phyloP scores from a whole-genome alignment of 1,284 basidiomycete species.

The Mycena sp. region DNA sequence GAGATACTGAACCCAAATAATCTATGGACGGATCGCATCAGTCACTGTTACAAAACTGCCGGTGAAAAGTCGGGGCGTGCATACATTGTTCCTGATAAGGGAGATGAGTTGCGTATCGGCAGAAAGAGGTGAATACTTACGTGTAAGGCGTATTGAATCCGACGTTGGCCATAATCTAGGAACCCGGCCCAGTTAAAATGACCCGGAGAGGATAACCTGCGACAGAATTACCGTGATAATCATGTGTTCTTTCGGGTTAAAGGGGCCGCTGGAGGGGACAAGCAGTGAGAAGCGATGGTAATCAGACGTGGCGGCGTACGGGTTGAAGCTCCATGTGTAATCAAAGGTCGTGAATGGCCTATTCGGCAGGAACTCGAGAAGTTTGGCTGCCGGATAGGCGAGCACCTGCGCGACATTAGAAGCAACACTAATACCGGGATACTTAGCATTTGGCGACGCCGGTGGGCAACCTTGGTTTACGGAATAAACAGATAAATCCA shows the following conservation, averaged over 20 bases:
- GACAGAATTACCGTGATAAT: conserved; percentile 64
- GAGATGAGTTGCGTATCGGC: too few relatives aligned
- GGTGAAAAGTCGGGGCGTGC: not conserved
- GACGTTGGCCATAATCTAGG: conserved; percentile 31
- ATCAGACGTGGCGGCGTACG: conserved; percentile 9
- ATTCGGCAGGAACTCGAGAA: conserved; percentile 35
- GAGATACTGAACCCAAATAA: conserved; percentile 34
- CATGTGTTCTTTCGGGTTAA: conserved; percentile 61
- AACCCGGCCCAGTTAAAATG: too few relatives aligned
- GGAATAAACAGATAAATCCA: too few relatives aligned
- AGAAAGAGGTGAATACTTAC: not conserved
- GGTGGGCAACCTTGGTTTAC: too few relatives aligned
- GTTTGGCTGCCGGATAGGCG: conserved; percentile 40
- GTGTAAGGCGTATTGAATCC: conserved; percentile 32
- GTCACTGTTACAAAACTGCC: too few relatives aligned
- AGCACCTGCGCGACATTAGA: conserved; percentile 35
- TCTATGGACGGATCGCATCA: conserved; percentile 29
- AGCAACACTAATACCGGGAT: too few relatives aligned
- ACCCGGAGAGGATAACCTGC: too few relatives aligned
- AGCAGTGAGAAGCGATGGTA: too few relatives aligned
- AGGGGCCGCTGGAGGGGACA: conserved; percentile 46
- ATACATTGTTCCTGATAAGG: conserved; percentile 4
- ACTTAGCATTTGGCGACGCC: too few relatives aligned
- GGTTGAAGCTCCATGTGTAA: conserved; percentile 40
- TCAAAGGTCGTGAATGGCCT: conserved; percentile 37